Percentiles rank a stretch among this genome's conserved stretches.
Conservation (phyloP, 148 eudicot species). For the Rhododendron molle region DNA sequence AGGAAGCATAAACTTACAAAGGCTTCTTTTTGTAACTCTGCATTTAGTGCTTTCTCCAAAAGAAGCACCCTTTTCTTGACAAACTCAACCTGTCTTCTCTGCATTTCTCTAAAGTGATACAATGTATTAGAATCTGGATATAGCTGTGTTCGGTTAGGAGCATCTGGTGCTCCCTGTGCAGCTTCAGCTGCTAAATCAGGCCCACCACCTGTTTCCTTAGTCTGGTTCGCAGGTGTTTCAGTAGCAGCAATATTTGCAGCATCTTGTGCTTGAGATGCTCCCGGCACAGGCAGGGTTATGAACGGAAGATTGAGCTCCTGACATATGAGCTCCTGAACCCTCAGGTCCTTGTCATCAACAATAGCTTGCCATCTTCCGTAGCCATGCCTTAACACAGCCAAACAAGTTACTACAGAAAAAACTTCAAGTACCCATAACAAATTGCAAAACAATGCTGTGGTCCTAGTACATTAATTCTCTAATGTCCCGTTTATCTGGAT, state of each 20-base stretch:
- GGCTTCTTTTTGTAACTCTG: slow-evolving; percentile 57
- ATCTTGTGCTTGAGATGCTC: slow-evolving; percentile 43
- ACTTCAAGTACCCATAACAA: background rate
- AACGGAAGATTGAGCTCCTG: slow-evolving; percentile 79
- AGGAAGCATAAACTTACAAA: slow-evolving; percentile 45
- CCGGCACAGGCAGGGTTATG: slow-evolving; percentile 48
- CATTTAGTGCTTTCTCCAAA: slow-evolving; percentile 73
- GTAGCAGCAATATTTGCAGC: slow-evolving; percentile 24
- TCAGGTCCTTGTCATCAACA: slow-evolving; percentile 86
- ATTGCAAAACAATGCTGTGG: background rate
- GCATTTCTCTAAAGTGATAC: slow-evolving; percentile 85
- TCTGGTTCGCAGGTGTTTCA: slow-evolving; percentile 35
- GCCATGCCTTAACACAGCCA: slow-evolving; percentile 65
- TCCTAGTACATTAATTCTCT: background rate
- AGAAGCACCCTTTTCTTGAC: slow-evolving; percentile 84
- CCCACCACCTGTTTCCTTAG: slow-evolving; percentile 34
- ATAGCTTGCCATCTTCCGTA: slow-evolving; percentile 99
- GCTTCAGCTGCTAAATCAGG: slow-evolving; percentile 40
- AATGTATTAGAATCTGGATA: slow-evolving; percentile 39
- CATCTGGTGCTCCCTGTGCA: slow-evolving; percentile 40
- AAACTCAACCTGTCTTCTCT: slow-evolving; percentile 90
- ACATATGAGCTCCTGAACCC: slow-evolving; percentile 75
- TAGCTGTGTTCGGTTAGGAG: slow-evolving; percentile 29
- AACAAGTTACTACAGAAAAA: slow-evolving; percentile 2
- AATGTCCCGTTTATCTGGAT: background rate